Evolutionary conservation across 2,329 filamentous ascomycete species (phyloP).

Genomic region (Fusarium palustre): DNA sequence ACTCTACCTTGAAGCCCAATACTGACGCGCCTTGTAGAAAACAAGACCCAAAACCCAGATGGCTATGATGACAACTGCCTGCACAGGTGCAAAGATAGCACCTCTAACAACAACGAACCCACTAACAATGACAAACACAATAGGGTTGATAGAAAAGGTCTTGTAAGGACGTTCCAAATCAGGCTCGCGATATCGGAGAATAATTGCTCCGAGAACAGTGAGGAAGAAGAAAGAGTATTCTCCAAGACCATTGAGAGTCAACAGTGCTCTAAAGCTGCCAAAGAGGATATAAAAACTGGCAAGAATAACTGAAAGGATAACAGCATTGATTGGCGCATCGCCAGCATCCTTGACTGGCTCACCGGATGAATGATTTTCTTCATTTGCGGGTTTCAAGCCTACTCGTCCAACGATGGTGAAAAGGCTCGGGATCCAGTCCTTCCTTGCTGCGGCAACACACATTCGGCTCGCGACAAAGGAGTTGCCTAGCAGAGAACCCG

Average conservation of each 20-base stretch:
- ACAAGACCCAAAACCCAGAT: conserved; percentile 63
- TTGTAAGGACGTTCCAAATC: conserved; percentile 66
- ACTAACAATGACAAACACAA: conserved; percentile 67
- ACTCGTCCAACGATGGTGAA: conserved; percentile 60
- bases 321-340: conserved; percentile 66
- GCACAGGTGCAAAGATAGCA: conserved; percentile 67
- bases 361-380: background rate
- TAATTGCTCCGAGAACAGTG: conserved; percentile 68
- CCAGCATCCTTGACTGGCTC: conserved; percentile 45
- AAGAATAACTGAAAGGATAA: conserved; percentile 61
- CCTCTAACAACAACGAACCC: conserved; percentile 70
- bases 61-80: conserved; percentile 63
- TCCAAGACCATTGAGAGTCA: conserved; percentile 70
- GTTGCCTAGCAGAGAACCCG: conserved; percentile 71
- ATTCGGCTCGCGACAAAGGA: conserved; percentile 72
- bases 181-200: conserved; percentile 68
- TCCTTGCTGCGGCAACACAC: conserved; percentile 68
- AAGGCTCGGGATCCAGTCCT: conserved; percentile 61
- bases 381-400: conserved; percentile 45
- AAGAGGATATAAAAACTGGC: conserved; percentile 69
- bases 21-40: conserved; percentile 52
- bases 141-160: conserved; percentile 62
- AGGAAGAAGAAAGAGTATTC: conserved; percentile 75
- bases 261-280: conserved; percentile 69
- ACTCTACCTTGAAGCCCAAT: conserved; percentile 5